Base-by-base conservation (phyloP, 2,329 filamentous ascomycete genomes). In the Claviceps spartinae region DNA sequence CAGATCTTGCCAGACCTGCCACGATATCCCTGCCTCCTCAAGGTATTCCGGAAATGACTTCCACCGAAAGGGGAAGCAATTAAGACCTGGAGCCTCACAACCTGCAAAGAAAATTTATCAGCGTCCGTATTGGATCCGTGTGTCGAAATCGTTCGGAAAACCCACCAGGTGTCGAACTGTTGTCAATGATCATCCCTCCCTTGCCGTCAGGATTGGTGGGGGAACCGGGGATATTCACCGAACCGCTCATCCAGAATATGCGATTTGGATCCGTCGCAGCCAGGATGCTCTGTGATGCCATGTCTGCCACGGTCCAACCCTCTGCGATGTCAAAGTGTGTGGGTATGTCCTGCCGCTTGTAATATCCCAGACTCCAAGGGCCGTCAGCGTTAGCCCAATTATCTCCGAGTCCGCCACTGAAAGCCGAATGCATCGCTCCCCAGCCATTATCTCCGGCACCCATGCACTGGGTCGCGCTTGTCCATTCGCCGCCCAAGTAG, bases 261-360 rank as follows among this genome's bases (percentile, higher is more conserved):
- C 75, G 71, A 57, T 77, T 77, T 2, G 75, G 73, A 54, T 74
- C 73, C 0, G 75, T 77, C 2, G 55, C 57, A 4, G 54, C 56
- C 40, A 58, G 50, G 11, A 58, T 18, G 41, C 56, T 57, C 38
- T 58, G 56, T 6, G 49, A 46, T 16, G 56, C 43, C 55, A 57
- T 58, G 38, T 58, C 56, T 26, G 56, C 54, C 47, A 61, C 48
- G 5, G 75, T 78, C 70, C 72, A 79, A 7, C 69, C 72, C 57
- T 79, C 76, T 4, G 75, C 76, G 57, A 79, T 71, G 24, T 71
- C 69, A 59, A 72, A 79, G 38, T 79, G 76, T 37, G 76, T 70
- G 0, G 75, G 74, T 26, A 79, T 67, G 55, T 79, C 76, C 9
- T 68, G 58, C 36, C 74, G 65, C 52, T 72, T 74, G 57, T 69